phyloP scores from a whole-genome alignment of 306 rosid species.

The Sphenostylis stenocarpa region DNA sequence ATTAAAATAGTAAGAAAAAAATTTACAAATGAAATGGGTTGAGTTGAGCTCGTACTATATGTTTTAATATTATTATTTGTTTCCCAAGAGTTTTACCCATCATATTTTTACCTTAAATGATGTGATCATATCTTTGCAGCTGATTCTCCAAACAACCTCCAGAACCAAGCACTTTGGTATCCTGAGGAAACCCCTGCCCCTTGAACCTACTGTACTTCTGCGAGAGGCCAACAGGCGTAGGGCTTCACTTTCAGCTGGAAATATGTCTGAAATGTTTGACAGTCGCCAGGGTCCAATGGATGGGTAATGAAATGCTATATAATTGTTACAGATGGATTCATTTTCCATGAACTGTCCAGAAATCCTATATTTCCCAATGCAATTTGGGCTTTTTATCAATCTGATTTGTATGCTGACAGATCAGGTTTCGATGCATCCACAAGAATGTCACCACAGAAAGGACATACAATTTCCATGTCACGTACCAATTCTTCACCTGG shows the following conservation, averaged over 20 bases:
- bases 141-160: conserved; percentile 78
- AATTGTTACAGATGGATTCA: conserved; percentile 28
- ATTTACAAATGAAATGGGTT: not conserved
- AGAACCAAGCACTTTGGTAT: conserved; percentile 75
- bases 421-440: conserved; percentile 69
- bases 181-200: conserved; percentile 89
- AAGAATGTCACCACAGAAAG: conserved; percentile 68
- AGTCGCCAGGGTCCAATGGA: conserved; percentile 56
- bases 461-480: conserved; percentile 60
- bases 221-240: conserved; percentile 97
- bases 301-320: conserved; percentile 59
- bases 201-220: conserved; percentile 87
- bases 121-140: conserved; percentile 46
- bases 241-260: conserved; percentile 97
- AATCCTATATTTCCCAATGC: conserved; percentile 17
- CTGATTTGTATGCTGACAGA: conserved; percentile 66
- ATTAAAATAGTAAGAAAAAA: not conserved
- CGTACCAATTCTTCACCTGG: conserved; percentile 97
- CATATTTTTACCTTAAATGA: not conserved
- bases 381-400: conserved; percentile 42
- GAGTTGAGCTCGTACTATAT: not conserved
- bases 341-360: conserved; percentile 16
- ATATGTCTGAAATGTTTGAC: conserved; percentile 72
- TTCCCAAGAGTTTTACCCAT: conserved; percentile 5
- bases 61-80: conserved; percentile 19